Percentiles rank a stretch among this genome's conserved stretches.
Conservation (phyloP, 179 eudicot genomes). For the Actinidia arguta region DNA sequence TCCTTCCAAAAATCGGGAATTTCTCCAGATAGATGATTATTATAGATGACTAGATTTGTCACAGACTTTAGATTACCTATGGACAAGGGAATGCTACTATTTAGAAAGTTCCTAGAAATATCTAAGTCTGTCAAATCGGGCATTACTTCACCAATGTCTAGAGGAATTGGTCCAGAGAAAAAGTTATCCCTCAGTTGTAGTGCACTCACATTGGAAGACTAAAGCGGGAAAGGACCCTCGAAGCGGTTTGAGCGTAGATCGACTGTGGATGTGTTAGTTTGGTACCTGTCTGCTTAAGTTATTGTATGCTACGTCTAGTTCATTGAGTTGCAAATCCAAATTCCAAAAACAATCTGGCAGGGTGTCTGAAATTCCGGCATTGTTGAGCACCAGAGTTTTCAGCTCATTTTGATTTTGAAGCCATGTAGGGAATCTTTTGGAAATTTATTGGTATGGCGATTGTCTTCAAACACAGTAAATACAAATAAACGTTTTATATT, state of each 20-base stretch:
- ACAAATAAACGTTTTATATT: too few relatives aligned
- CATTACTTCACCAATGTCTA: slow-evolving; percentile 7
- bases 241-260: slow-evolving; percentile 31
- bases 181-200: slow-evolving; percentile 28
- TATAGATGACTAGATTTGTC: too few relatives aligned
- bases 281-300: slow-evolving; percentile 27
- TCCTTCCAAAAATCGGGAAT: too few relatives aligned
- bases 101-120: slow-evolving; percentile 25
- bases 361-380: slow-evolving; percentile 30
- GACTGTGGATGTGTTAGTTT: not conserved
- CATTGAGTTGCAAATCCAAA: not conserved
- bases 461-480: too few relatives aligned
- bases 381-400: not conserved
- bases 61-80: too few relatives aligned
- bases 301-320: slow-evolving; percentile 30
- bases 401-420: slow-evolving; percentile 33
- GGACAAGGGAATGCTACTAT: not conserved
- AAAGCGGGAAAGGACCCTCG: slow-evolving; percentile 33
- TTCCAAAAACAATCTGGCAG: slow-evolving; percentile 36
- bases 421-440: slow-evolving; percentile 41
- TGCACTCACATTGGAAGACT: slow-evolving; percentile 29
- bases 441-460: too few relatives aligned
- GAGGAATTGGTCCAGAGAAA: slow-evolving; percentile 31
- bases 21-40: too few relatives aligned
- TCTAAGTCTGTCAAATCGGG: slow-evolving; percentile 22